phyloP scores from a whole-genome alignment of 1,284 basidiomycete species.

The Fistulinella staudtii region DNA sequence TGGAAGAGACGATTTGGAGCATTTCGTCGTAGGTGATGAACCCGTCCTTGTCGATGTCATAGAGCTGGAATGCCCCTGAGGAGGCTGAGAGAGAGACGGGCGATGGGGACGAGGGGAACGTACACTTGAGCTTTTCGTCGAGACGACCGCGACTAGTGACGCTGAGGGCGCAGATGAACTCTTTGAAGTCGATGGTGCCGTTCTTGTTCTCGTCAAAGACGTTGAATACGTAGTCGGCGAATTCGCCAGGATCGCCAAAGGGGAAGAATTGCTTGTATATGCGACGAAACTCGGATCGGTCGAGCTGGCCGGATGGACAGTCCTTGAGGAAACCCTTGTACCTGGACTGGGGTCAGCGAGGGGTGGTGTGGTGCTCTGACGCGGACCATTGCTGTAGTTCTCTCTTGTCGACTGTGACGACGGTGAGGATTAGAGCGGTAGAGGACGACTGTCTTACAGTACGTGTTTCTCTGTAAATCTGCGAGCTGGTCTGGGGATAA shows the following conservation, averaged over 20 bases:
- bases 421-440: slow-evolving; percentile 11
- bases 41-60: slow-evolving; percentile 98
- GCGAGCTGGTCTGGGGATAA: slow-evolving; percentile 92
- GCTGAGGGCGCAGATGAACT: slow-evolving; percentile 97
- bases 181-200: slow-evolving; percentile 96
- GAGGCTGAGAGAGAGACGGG: slow-evolving; percentile 13
- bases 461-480: slow-evolving; percentile 97
- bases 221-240: slow-evolving; percentile 99
- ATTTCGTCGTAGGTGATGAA: slow-evolving; percentile 98
- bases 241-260: slow-evolving; percentile 96
- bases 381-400: slow-evolving; percentile 99
- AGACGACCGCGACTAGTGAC: slow-evolving; percentile 91
- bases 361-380: slow-evolving; percentile 9
- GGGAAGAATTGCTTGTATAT: slow-evolving; percentile 99
- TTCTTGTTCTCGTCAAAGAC: slow-evolving; percentile 96
- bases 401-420: slow-evolving; percentile 88
- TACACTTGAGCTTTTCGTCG: slow-evolving; percentile 99
- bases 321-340: slow-evolving; percentile 99
- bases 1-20: slow-evolving; percentile 92
- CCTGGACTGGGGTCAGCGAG: slow-evolving; percentile 44
- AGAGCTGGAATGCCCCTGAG: slow-evolving; percentile 98
- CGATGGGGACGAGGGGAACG: slow-evolving; percentile 31
- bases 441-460: slow-evolving; percentile 64
- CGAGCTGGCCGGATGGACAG: slow-evolving; percentile 94
- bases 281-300: slow-evolving; percentile 93